phyloP scores from a whole-genome alignment of 495 filamentous ascomycete species.

The Lentithecium fluviatile region DNA sequence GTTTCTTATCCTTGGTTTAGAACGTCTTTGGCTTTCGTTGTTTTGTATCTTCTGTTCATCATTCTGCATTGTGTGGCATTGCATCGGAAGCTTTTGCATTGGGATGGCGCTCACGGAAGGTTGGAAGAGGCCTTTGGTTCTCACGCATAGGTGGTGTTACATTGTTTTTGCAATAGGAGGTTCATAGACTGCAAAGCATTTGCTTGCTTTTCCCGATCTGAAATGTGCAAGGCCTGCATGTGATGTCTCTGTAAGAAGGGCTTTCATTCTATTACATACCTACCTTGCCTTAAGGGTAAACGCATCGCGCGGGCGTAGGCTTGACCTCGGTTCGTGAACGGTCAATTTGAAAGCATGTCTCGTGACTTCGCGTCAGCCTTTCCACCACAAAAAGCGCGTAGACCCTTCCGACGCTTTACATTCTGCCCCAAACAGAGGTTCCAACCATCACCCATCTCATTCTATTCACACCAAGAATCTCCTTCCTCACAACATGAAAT shows the following conservation, averaged over 20 bases:
- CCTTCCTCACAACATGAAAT: slow-evolving; percentile 14
- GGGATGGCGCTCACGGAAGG: not conserved
- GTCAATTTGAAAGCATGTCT: slow-evolving; percentile 23
- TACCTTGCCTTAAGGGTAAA: too few relatives aligned
- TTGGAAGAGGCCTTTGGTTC: not conserved
- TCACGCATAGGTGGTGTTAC: too few relatives aligned
- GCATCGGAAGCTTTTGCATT: not conserved
- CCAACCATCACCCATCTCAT: not conserved
- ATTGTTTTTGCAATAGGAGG: too few relatives aligned
- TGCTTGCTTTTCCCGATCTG: too few relatives aligned
- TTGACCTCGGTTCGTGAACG: slow-evolving; percentile 5
- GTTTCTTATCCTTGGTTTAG: not conserved
- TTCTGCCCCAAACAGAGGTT: not conserved
- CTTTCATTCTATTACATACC: too few relatives aligned
- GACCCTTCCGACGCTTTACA: not conserved
- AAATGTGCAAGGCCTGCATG: too few relatives aligned
- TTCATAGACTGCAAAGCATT: too few relatives aligned
- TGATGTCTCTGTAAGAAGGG: too few relatives aligned
- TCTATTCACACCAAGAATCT: slow-evolving; percentile 2
- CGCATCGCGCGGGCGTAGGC: too few relatives aligned
- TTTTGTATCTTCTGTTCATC: not conserved
- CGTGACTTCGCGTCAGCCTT: slow-evolving; percentile 11
- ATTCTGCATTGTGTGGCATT: not conserved
- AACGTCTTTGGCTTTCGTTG: too few relatives aligned
- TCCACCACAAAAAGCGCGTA: not conserved